A percentile compares a stretch with the other conserved stretches of the same genome.
Evolutionary conservation across 2,329 filamentous ascomycete genomes (phyloP).

Genomic region (Xylaria polymorpha): DNA sequence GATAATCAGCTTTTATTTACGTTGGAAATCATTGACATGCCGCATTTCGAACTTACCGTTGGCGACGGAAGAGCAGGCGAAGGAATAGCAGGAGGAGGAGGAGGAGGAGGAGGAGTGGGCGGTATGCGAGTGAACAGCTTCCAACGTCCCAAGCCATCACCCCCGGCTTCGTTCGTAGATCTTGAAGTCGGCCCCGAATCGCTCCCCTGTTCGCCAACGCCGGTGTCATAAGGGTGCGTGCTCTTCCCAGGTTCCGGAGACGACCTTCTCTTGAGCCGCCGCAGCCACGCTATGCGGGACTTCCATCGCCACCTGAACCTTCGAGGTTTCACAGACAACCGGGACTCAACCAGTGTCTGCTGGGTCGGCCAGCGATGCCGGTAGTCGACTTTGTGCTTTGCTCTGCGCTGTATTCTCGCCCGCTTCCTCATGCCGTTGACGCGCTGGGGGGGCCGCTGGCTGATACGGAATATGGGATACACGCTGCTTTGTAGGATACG

Average conservation of each 20-base stretch:
- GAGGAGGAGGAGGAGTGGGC: not conserved
- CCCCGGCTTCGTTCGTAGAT: not conserved
- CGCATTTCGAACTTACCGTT: conserved; percentile 8
- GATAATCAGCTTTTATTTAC: conserved; percentile 15
- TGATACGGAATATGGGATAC: not conserved
- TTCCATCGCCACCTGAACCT: conserved; percentile 41
- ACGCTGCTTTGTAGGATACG: conserved; percentile 19
- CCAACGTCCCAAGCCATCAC: not conserved
- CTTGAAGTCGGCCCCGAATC: conserved; percentile 2
- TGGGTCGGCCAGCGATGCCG: conserved; percentile 48
- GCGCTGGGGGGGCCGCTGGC: not conserved
- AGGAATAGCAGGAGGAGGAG: not conserved
- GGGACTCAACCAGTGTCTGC: conserved; percentile 45
- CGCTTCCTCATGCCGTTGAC: conserved; percentile 27
- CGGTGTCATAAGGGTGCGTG: conserved; percentile 50
- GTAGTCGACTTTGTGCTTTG: conserved; percentile 43
- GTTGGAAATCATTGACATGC: not conserved
- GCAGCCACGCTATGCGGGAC: not conserved
- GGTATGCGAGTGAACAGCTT: conserved; percentile 12
- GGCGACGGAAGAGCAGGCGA: not conserved
- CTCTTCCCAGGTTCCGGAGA: conserved; percentile 44
- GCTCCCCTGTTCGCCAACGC: conserved; percentile 30
- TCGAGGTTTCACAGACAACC: not conserved
- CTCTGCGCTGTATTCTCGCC: conserved; percentile 15
- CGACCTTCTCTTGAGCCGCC: conserved; percentile 16